Percentiles rank a stretch among this genome's conserved stretches.
Evolutionary conservation across 192 early-diverging fungal species (phyloP).

Genomic region (Backusella morwellensis): DNA sequence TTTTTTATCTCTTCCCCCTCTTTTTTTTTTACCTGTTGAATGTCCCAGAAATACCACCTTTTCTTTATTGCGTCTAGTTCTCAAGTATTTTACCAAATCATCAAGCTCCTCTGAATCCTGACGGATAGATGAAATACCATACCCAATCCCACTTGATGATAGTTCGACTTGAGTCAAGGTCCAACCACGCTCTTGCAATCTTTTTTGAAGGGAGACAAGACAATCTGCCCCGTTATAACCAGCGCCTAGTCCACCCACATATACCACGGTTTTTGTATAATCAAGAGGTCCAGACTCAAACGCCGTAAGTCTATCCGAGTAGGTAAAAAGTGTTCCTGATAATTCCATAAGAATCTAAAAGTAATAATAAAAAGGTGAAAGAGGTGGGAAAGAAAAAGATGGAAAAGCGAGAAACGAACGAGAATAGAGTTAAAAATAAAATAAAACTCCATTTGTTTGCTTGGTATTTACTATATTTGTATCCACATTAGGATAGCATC

Average conservation of each 20-base stretch:
- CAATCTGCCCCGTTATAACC: conserved; percentile 42
- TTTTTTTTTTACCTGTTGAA: conserved; percentile 32
- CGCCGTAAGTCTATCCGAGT: conserved; percentile 36
- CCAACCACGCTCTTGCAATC: conserved; percentile 16
- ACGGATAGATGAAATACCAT: conserved; percentile 33
- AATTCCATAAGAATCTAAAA: conserved; percentile 29
- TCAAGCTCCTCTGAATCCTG: conserved; percentile 41
- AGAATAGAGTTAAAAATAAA: no score
- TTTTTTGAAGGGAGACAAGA: conserved; percentile 22
- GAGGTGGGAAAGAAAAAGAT: not conserved
- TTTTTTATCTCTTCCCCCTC: not conserved
- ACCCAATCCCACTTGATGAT: conserved; percentile 41
- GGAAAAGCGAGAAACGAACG: not conserved
- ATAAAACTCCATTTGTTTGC: no score
- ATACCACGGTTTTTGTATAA: conserved; percentile 27
- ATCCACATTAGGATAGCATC: no score
- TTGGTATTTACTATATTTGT: no score
- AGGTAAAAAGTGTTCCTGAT: conserved; percentile 35
- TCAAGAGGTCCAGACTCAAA: conserved; percentile 40
- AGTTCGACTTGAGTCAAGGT: conserved; percentile 43
- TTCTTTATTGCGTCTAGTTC: conserved; percentile 27
- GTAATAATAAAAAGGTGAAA: not conserved
- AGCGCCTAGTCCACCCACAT: conserved; percentile 39
- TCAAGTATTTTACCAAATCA: conserved; percentile 26
- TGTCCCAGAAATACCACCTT: conserved; percentile 44